Evolutionary conservation across 176 grass and related monocot species (phyloP), one percentile per base, ranked within the genome.

Genomic region (Melocanna baccifera): DNA sequence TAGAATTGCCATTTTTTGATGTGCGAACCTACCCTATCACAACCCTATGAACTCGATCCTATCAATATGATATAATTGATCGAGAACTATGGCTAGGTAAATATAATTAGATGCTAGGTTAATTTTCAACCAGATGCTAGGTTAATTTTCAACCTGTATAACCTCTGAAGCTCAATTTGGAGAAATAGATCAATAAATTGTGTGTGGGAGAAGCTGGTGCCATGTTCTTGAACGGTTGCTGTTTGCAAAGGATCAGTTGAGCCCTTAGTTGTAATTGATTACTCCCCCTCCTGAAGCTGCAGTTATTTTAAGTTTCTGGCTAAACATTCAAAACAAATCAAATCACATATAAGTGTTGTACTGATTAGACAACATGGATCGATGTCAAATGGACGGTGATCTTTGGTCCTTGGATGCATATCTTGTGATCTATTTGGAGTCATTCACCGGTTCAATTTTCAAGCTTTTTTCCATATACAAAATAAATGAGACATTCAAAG

Each of bases 381-480:
- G 1, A 64, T 11, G 25, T 78, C 57, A 79, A 79, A 79, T 41
- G 56, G 76, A 79, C 46, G 76, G 25, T 47, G 16, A 6, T 50
- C 16, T 79, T 29, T 79, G 43, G 77, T 48, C 43, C 19, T 36
- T 79, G 41, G 67, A 36, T 51, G 56, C 23, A 45, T 63, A 29
- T 78, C 25, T 46, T 52, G 19, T 37, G 62, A 81, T 69, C 22
- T 36, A 26, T 69, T 56, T 69, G 48, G 40, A 37, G 58, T 81
- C 62, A 81, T 73, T 12, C 12, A 73, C 37, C 71, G 23, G 34
- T 55, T 71, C 61, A 65, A n/a, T 40, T 81, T 65, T 86, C 7
- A 80, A 51, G 28, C 59, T 65, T 71, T 37, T n/a, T n/a, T n/a
- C n/a, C n/a, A n/a, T n/a, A n/a, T n/a, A n/a, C n/a, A n/a, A n/a